Base-by-base conservation (phyloP, 2,329 filamentous ascomycete genomes). In the Scedosporium boydii region DNA sequence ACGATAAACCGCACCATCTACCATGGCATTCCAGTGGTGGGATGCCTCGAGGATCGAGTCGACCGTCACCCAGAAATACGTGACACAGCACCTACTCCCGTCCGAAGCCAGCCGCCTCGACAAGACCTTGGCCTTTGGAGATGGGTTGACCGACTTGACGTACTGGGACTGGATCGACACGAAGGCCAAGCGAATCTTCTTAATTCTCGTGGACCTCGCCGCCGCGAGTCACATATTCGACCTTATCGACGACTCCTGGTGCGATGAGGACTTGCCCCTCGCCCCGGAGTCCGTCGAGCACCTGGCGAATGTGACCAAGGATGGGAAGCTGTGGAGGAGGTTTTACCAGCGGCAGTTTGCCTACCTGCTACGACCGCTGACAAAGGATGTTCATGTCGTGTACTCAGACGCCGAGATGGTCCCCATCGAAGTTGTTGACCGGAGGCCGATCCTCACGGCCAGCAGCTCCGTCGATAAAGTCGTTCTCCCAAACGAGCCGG, bases 81-180 rank as follows among this genome's bases (percentile, higher is more conserved):
- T 91, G 65, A 80, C 82, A 59, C 83, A 83, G 48, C 83, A 88
- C 63, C 78, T 92, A 51, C 77, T 82, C 58, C 81, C 84, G 48
- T 80, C 85, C 64, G 87, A 89, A 72, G 78, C 85, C 66, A 78
- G 81, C 62, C 82, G 82, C 61, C 76, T 93, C 57, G 82, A 88
- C 68, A 77, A 77, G 48, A 84, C 84, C 7, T 76, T 90, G 57
- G 82, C 78, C 12, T 91, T 90, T 71, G 88, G 88, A 34, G 68
- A 86, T 67, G 84, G 84, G 62, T 73, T 84, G 63, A 91, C 88
- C 3, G 85, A 90, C 71, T 83, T 87, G 65, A 91, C 88, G 1
- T 92, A 92, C 71, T 86, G 88, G 78, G 88, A 91, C 70, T 91
- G 88, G 87, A 90, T 92, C 63, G 76, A 88, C 57, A 77, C 83